Conservation (phyloP, 148 eudicot species). For the Arctostaphylos glauca region DNA sequence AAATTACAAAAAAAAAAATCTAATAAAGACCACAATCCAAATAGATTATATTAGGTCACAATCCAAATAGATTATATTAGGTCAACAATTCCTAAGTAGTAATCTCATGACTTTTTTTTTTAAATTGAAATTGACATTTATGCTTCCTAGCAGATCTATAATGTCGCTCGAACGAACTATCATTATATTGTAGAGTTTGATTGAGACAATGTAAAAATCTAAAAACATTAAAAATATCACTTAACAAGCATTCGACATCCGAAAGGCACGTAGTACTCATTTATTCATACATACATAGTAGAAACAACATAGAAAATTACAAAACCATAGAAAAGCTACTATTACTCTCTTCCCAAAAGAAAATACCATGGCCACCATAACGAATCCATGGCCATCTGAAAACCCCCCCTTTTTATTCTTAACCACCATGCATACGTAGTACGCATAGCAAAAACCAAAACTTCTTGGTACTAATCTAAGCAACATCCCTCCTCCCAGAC, state of each 20-base stretch:
- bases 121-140: too few relatives aligned
- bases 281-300: background rate
- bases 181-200: too few relatives aligned
- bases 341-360: background rate
- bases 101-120: too few relatives aligned
- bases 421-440: background rate
- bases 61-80: too few relatives aligned
- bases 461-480: slow-evolving; percentile 11
- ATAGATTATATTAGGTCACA: too few relatives aligned
- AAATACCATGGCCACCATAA: background rate
- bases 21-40: too few relatives aligned
- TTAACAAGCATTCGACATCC: background rate
- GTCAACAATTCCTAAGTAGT: too few relatives aligned
- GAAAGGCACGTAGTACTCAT: background rate
- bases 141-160: too few relatives aligned
- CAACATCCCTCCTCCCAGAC: slow-evolving; percentile 27
- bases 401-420: background rate
- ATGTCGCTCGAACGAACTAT: too few relatives aligned
- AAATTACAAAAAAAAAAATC: too few relatives aligned
- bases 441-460: slow-evolving; percentile 6
- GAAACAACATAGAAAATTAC: background rate
- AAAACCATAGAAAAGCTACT: background rate
- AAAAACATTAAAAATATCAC: too few relatives aligned
- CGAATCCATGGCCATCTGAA: background rate
- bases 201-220: too few relatives aligned